Conservation (phyloP, 805 yeast genomes). For the Candida morakotiae region DNA sequence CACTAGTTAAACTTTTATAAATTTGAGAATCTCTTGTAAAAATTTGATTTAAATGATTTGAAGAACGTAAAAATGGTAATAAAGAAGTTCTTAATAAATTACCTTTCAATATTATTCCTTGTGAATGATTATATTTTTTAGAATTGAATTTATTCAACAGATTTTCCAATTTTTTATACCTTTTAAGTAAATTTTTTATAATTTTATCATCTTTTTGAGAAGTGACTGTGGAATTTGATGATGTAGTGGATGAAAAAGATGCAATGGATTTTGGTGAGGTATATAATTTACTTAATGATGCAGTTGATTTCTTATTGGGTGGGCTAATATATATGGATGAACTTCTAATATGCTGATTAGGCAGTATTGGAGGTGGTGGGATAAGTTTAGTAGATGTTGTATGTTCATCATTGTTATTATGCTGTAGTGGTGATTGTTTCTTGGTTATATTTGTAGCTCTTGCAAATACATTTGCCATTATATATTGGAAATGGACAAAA, state of each 20-base stretch:
- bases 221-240: constrained; percentile 1
- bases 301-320: neutral
- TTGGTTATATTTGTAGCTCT: constrained; percentile 13
- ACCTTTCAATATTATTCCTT: constrained; percentile 8
- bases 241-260: neutral
- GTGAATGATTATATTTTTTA: constrained; percentile 28
- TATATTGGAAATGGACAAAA: neutral
- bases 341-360: neutral
- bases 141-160: constrained; percentile 42
- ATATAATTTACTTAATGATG: neutral
- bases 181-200: constrained; percentile 21
- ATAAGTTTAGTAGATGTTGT: neutral
- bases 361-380: constrained; percentile 7
- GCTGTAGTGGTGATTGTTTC: constrained; percentile 8
- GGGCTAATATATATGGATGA: neutral
- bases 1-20: constrained; percentile 29
- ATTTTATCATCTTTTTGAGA: constrained; percentile 10
- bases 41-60: constrained; percentile 17
- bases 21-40: constrained; percentile 19
- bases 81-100: constrained; percentile 46
- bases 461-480: constrained; percentile 17
- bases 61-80: constrained; percentile 39
- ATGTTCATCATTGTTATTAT: neutral
- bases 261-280: constrained; percentile 2
- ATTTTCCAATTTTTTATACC: constrained; percentile 39